Base-by-base conservation (phyloP, 2,329 filamentous ascomycete species). In the Cytospora chrysosperma region DNA sequence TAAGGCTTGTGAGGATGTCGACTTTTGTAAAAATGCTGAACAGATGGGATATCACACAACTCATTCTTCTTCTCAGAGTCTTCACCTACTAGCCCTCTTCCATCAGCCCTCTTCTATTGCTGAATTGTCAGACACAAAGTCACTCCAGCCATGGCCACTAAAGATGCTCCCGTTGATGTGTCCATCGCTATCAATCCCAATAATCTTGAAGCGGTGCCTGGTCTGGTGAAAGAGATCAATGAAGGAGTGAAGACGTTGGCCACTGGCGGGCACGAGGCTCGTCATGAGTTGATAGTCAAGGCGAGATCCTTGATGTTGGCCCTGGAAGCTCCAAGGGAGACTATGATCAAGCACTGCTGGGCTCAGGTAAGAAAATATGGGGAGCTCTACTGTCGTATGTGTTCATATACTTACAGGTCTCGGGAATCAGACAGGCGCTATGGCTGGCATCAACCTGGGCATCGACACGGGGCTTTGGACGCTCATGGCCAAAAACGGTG, bases 291-390 rank as follows among this genome's bases (percentile, higher is more conserved):
- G 3, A 66, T 75, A 15, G 64, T 71, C 2, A 73, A 75, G 62
- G 76, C 77, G 1, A 72, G 74, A 19, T 65, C 68, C 0, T 61
- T 75, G 2, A 70, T 74, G 32, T 70, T 72, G 28, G 73, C 77
- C 0, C 70, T 79, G 0, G 79, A 82, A 67, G 81, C 78, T 0
- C 80, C 80, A 0, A 73, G 79, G 6, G 80, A 83, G 69, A 78
- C 78, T 0, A 80, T 81, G 73, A 73, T 81, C 60, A 73, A 77
- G 62, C 78, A 82, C 52, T 73, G 70, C 66, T 82, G 79, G 78
- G 77, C 77, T 0, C 74, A 82, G 73, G 75, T 74, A 67, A 62
- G 69, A 13, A 15, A 40, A 26, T 19, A 34, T 10, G n/a, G 6
- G 8, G 6, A 27, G 6, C 8, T 27, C 34, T 13, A n/a, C 15